Base-by-base conservation (phyloP, 805 yeast genomes). In the Candida montana region DNA sequence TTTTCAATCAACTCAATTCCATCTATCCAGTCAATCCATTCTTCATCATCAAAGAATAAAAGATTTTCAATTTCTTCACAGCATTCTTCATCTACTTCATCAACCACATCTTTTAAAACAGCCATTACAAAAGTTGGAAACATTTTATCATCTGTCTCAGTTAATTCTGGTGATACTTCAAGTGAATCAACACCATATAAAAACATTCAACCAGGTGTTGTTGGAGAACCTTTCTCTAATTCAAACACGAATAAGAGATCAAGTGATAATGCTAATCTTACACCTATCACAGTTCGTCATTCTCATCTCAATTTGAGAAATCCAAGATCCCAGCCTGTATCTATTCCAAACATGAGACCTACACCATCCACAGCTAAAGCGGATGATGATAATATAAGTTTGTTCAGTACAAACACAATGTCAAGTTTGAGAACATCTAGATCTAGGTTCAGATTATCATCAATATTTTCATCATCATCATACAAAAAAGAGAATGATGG, bases 361-460 rank as follows among this genome's bases (percentile, higher is more conserved):
- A 21, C 21, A 21, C 16, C 31, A 12, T 15, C 35, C 31, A n/a
- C 29, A 17, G 9, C 27, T 17, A 32, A 20, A 31, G 20, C 32
- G 21, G 49, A 45, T 27, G 48, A 51, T 7, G 61, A 54, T 40
- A 47, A 42, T 16, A 19, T 35, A 2, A 54, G 57, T 44, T 21
- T 51, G 11, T 27, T 37, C 26, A 53, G 53, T 24, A 33, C 46
- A 12, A 41, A 35, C 26, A 38, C 57, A 9, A 45, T 46, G 13
- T 35, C 55, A 33, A 53, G 49, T 38, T 32, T 56, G 31, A 55
- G 51, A 44, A 41, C 58, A 4, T 47, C 53, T 24, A 50, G 47
- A 45, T 56, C 61, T 4, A 44, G 47, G 37, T 56, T 55, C 39
- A 53, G 58, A 44, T 32, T 56, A 16, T 55, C 59, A 1, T 52